Base-by-base conservation (phyloP, 129 eudicot genomes). In the Ambrosia artemisiifolia region DNA sequence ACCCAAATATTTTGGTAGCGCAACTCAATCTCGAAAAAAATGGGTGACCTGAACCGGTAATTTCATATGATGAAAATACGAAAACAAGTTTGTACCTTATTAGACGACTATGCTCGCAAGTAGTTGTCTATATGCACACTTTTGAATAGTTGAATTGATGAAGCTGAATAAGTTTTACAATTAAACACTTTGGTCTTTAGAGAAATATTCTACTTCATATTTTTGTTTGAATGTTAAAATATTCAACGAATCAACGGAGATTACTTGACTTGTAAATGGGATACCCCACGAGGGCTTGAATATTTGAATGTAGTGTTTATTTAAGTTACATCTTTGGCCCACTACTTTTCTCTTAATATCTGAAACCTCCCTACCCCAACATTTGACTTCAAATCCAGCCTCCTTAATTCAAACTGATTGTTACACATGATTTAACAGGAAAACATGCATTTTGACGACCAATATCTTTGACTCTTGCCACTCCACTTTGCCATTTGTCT, bases 241-340 rank as follows among this genome's bases (percentile, higher is more conserved):
- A 35, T 38, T 38, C 43, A 5, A 38, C 8, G 6, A 70, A 69
- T 77, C 71, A 77, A 78, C 57, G n/a, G n/a, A n/a, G n/a, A n/a
- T n/a, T n/a, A n/a, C n/a, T n/a, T n/a, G 77, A 63, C 72, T 32
- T 28, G 32, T 18, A 44, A 11, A 30, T 43, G 2, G 14, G 33
- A 12, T 5, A 0, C 4, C 8, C 7, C 40, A 59, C 40, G 65
- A 9, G 38, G 36, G 17, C 36, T 59, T 28, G 24, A 46, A 72
- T 43, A 60, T 65, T 61, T 38, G 38, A 70, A n/a, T n/a, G n/a
- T n/a, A n/a, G n/a, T n/a, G n/a, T n/a, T n/a, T n/a, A n/a, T n/a
- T n/a, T n/a, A n/a, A 63, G 3, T 78, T 78, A 70, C 82, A 70
- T 63, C 7, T 78, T 42, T 70, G 77, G 63, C 77, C 82, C 72